Evolutionary conservation across 2,329 filamentous ascomycete genomes (phyloP), one percentile per base, ranked within the genome.

Genomic region (Aspergillus thermomutatus): DNA sequence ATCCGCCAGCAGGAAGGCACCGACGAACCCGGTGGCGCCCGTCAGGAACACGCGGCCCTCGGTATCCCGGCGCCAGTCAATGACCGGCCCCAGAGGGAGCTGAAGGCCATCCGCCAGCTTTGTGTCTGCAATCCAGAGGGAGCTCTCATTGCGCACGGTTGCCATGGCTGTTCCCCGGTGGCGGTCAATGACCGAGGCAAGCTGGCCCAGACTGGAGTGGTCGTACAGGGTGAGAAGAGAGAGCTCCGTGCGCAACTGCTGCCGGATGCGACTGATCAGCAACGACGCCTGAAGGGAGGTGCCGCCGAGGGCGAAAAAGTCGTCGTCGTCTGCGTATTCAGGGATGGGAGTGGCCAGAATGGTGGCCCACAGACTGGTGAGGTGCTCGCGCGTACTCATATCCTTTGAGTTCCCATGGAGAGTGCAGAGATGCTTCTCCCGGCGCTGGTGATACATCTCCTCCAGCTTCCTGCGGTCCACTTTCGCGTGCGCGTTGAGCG

Each of bases 1-100:
- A 51, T 92, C 88, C 52, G 82, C 81, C 31, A 93, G 75, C 3
- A 95, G 75, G 68, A 90, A 93, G 0, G 88, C 82, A 7, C 91
- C 91, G 14, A 96, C 74, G 77, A 95, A 96, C 1, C 90, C 91
- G 1, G 91, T 95, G 3, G 89, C 90, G 26, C 91, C 91, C 1
- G 91, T 96, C 4, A 96, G 74, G 69, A 96, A 88, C 1, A 92
- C 80, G 1, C 60, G 60, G 3, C 66, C 67, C 46, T 68, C 65
- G 7, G 57, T 60, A n/a, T 60, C 56, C n/a, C 54, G 23, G 17
- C 56, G 49, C 63, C 65, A 66, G 28, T 64, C 53, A n/a, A 55
- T 19, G 19, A 52, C 40, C 21, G 52, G 31, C 10, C 40, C 47
- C 6, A 21, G 14, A 0, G 57, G 54, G 6, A 51, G n/a, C 25